Evolutionary conservation across 768 basidiomycete genomes (phyloP).

Genomic region (Pleurotus platypus): DNA sequence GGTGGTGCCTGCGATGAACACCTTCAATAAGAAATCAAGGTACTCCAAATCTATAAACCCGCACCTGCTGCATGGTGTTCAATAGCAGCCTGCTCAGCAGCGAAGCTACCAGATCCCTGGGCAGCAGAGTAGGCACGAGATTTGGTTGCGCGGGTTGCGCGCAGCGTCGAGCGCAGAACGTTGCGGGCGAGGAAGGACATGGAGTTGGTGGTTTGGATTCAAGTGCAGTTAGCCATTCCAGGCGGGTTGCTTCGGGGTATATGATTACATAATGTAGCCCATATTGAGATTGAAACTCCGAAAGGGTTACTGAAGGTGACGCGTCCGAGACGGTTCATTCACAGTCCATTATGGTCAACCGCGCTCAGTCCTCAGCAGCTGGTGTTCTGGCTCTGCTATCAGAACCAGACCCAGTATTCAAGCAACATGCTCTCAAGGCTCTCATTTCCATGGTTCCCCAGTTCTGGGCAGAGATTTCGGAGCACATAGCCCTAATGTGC

Average conservation of each 20-base stretch:
- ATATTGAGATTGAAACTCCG: constrained; percentile 20
- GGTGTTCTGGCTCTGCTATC: constrained; percentile 89
- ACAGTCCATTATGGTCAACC: constrained; percentile 53
- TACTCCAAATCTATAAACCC: constrained; percentile 5
- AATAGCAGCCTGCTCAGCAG: constrained; percentile 52
- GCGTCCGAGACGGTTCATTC: constrained; percentile 16
- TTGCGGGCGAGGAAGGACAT: constrained; percentile 53
- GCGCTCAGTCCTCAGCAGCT: constrained; percentile 76
- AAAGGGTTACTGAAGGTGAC: constrained; percentile 17
- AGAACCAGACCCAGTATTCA: constrained; percentile 84
- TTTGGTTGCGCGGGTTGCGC: constrained; percentile 32
- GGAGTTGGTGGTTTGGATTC: neutral
- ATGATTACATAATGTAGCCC: constrained; percentile 16
- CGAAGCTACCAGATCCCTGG: constrained; percentile 32
- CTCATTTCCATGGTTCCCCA: constrained; percentile 83
- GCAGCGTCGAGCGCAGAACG: constrained; percentile 44
- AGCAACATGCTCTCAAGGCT: constrained; percentile 85
- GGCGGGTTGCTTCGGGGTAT: constrained; percentile 32
- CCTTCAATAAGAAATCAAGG: constrained; percentile 9
- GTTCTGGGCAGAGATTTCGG: constrained; percentile 99
- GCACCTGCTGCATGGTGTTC: constrained; percentile 65
- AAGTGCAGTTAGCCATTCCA: constrained; percentile 9
- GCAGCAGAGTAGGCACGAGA: constrained; percentile 29
- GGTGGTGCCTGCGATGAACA: constrained; percentile 52
- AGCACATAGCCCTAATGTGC: constrained; percentile 86